Conservation (phyloP, 2,329 filamentous ascomycete species). For the Zymoseptoria crescenta region DNA sequence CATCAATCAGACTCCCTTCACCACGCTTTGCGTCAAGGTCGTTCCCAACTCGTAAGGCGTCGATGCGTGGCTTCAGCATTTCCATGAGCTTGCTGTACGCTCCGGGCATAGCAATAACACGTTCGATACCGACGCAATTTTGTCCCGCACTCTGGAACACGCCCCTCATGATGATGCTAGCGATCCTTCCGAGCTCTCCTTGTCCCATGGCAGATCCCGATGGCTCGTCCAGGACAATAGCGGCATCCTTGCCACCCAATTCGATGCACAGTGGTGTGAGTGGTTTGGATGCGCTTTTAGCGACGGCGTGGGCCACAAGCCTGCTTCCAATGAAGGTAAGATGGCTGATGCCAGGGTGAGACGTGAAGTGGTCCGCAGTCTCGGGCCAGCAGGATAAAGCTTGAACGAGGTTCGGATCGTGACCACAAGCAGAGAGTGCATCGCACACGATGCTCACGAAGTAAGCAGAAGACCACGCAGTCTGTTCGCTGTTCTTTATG, state of each 20-base stretch:
- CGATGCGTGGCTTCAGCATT: conserved; percentile 65
- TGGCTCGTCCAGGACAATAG: conserved; percentile 77
- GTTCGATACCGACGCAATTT: conserved; percentile 96
- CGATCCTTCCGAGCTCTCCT: conserved; percentile 58
- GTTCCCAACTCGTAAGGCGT: conserved; percentile 66
- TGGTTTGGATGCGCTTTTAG: conserved; percentile 71
- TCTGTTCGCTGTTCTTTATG: conserved; percentile 91
- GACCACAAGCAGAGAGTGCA: conserved; percentile 73
- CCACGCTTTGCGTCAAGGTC: conserved; percentile 45
- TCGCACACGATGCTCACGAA: conserved; percentile 71
- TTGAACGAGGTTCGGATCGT: conserved; percentile 75
- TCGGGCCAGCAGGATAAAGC: conserved; percentile 81
- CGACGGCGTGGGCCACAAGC: conserved; percentile 79
- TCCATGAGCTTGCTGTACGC: conserved; percentile 67
- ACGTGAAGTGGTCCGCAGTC: conserved; percentile 72
- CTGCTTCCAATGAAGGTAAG: conserved; percentile 94
- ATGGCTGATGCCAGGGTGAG: conserved; percentile 75
- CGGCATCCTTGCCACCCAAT: conserved; percentile 90
- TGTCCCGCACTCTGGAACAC: conserved; percentile 93
- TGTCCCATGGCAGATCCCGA: conserved; percentile 37
- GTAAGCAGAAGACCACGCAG: conserved; percentile 82
- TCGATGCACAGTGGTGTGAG: conserved; percentile 87
- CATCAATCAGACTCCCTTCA: conserved; percentile 50
- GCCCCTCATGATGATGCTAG: conserved; percentile 78
- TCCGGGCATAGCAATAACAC: conserved; percentile 71